These are phyloP conservation scores for Pseudogymnoascus sp. DNA, from an alignment of 2,329 filamentous ascomycete genomes.

Conservation along the genomic window DNA sequence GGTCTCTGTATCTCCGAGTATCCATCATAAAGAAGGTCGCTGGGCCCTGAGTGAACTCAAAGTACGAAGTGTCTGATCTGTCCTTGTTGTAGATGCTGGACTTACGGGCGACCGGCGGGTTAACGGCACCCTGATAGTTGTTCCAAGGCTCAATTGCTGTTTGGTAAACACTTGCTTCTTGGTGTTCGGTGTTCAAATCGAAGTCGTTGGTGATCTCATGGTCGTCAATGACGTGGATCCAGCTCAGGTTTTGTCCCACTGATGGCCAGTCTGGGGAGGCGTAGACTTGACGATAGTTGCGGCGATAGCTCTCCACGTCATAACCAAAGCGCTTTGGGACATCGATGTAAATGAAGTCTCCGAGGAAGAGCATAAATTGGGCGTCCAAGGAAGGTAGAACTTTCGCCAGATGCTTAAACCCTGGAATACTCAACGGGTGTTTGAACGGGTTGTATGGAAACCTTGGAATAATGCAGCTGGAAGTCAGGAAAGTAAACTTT, in stretches of 20 bases:
- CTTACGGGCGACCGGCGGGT: conserved; percentile 63
- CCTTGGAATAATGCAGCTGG: conserved; percentile 84
- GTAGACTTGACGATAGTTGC: conserved; percentile 94
- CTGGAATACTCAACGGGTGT: conserved; percentile 74
- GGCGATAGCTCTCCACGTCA: conserved; percentile 67
- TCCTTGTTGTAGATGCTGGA: conserved; percentile 35
- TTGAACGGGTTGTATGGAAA: conserved; percentile 84
- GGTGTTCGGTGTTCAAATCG: conserved; percentile 64
- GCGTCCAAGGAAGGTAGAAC: conserved; percentile 64
- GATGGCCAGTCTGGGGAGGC: conserved; percentile 84
- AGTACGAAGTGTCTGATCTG: conserved; percentile 65
- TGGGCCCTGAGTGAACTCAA: conserved; percentile 81
- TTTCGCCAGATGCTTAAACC: conserved; percentile 68
- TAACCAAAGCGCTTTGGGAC: conserved; percentile 75
- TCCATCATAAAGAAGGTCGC: conserved; percentile 94
- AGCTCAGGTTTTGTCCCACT: conserved; percentile 73
- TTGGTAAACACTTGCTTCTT: background rate
- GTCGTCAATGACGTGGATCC: conserved; percentile 95
- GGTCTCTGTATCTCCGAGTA: conserved; percentile 75
- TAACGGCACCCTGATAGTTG: conserved; percentile 76
- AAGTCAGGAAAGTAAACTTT: conserved; percentile 83
- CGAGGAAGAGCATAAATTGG: conserved; percentile 75
- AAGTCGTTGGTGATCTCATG: conserved; percentile 96
- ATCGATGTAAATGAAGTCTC: conserved; percentile 86
- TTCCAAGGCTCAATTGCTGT: conserved; percentile 54